A percentile compares a stretch with the other conserved stretches of the same genome.
These are phyloP conservation scores for Neofusicoccum sp. DNA, from an alignment of 2,329 filamentous ascomycete species.

Conservation along the genomic window DNA sequence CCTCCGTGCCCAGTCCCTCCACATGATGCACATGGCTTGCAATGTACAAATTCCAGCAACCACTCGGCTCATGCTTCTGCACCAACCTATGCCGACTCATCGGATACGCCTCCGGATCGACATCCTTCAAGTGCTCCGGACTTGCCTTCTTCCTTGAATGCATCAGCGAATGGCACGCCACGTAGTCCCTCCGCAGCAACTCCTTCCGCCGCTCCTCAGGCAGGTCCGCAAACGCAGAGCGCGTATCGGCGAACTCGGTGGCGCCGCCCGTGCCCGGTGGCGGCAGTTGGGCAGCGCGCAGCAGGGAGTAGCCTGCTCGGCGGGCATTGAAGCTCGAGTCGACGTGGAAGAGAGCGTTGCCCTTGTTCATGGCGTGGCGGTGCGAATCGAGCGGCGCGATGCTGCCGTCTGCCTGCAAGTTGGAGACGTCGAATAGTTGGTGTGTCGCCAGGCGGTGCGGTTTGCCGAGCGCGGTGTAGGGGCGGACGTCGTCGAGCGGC, in stretches of 20 bases:
- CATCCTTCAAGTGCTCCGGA: constrained; percentile 48
- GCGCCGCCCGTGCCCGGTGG: constrained; percentile 27
- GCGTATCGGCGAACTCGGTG: constrained; percentile 29
- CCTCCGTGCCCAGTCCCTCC: constrained; percentile 37
- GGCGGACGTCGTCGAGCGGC: constrained; percentile 55
- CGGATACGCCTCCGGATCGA: constrained; percentile 42
- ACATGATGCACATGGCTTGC: constrained; percentile 55
- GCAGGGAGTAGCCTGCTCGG: constrained; percentile 27
- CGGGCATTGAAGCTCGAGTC: constrained; percentile 32
- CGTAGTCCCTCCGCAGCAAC: constrained; percentile 24
- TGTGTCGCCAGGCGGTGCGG: constrained; percentile 47
- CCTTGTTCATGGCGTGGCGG: constrained; percentile 43
- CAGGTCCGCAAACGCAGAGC: constrained; percentile 34
- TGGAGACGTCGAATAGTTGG: constrained; percentile 59
- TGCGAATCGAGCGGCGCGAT: constrained; percentile 41
- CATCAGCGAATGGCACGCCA: constrained; percentile 41
- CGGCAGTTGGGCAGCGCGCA: constrained; percentile 26
- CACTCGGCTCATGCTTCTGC: constrained; percentile 53
- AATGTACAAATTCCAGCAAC: constrained; percentile 54
- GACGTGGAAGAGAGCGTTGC: constrained; percentile 32
- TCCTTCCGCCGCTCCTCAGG: constrained; percentile 26
- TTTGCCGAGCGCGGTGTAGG: constrained; percentile 48
- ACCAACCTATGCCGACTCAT: constrained; percentile 49
- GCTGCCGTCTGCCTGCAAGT: constrained; percentile 50
- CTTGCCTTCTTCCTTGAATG: constrained; percentile 54